These are phyloP conservation scores for Bacidia rubella DNA, from an alignment of 495 filamentous ascomycete genomes.

Conservation along the genomic window DNA sequence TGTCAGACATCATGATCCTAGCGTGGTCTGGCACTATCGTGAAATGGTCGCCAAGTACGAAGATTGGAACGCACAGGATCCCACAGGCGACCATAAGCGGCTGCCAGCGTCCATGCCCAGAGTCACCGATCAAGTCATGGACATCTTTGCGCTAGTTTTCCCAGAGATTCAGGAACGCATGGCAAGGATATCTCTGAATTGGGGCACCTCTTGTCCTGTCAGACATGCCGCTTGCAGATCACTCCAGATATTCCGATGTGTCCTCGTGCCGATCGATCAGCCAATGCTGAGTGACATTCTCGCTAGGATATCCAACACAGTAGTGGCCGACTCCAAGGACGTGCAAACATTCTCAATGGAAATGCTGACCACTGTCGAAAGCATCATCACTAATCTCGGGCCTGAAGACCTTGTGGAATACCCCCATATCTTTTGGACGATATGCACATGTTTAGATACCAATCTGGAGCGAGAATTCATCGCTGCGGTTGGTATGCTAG, in stretches of 20 bases:
- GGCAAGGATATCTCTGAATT: constrained; percentile 77
- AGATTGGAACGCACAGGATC: constrained; percentile 46
- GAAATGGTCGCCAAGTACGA: constrained; percentile 27
- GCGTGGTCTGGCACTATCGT: constrained; percentile 75
- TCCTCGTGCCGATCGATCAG: constrained; percentile 78
- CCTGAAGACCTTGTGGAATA: constrained; percentile 67
- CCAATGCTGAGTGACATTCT: constrained; percentile 94
- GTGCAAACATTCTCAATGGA: constrained; percentile 96
- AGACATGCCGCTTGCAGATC: constrained; percentile 89
- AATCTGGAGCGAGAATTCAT: constrained; percentile 91
- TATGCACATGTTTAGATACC: constrained; percentile 87
- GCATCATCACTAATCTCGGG: constrained; percentile 74
- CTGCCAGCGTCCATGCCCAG: constrained; percentile 81
- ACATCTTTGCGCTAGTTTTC: constrained; percentile 71
- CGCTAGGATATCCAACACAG: constrained; percentile 83
- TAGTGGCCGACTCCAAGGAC: constrained; percentile 81
- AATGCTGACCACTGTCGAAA: constrained; percentile 83
- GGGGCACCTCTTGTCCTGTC: constrained; percentile 96
- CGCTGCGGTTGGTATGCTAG: constrained; percentile 83
- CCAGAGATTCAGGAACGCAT: constrained; percentile 82
- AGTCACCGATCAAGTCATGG: constrained; percentile 65
- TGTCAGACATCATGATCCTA: constrained; percentile 70
- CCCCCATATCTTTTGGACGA: constrained; percentile 94
- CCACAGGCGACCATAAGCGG: constrained; percentile 54
- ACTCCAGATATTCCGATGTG: constrained; percentile 93